Percentiles rank a stretch among this genome's conserved stretches.
These are phyloP conservation scores for Penicillium sp. DNA, from an alignment of 2,329 filamentous ascomycete species.

Conservation along the genomic window DNA sequence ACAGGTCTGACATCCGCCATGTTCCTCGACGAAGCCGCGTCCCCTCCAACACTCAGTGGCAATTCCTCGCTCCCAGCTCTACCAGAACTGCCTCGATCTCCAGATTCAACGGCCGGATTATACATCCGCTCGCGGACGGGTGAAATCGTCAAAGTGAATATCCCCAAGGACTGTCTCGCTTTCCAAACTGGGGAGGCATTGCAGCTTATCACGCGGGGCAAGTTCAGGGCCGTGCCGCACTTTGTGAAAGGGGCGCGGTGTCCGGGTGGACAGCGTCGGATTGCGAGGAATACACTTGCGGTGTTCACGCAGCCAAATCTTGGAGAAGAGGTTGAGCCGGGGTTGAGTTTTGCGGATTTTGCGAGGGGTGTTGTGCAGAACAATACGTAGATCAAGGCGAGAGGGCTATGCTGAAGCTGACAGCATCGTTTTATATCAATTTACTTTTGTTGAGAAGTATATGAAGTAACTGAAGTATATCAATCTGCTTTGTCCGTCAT, in stretches of 20 bases:
- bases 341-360: conserved; percentile 68
- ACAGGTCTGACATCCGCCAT: conserved; percentile 92
- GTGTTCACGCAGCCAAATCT: conserved; percentile 97
- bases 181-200: conserved; percentile 95
- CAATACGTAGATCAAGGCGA: conserved; percentile 43
- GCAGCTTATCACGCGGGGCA: conserved; percentile 82
- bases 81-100: conserved; percentile 65
- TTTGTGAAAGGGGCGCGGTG: conserved; percentile 72
- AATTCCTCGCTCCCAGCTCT: conserved; percentile 43
- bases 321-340: conserved; percentile 62
- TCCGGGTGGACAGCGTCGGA: conserved; percentile 38
- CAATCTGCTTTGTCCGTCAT: too few relatives aligned
- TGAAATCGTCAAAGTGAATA: conserved; percentile 80
- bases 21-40: conserved; percentile 74
- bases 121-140: conserved; percentile 87
- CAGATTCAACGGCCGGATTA: conserved; percentile 79
- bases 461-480: too few relatives aligned
- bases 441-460: too few relatives aligned
- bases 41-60: conserved; percentile 32
- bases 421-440: too few relatives aligned
- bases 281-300: conserved; percentile 82
- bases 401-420: too few relatives aligned
- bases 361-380: conserved; percentile 74
- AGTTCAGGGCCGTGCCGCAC: conserved; percentile 91
- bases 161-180: conserved; percentile 83